Evolutionary conservation across 139 green algal genomes (phyloP).

Genomic region (Trebouxia sp.): DNA sequence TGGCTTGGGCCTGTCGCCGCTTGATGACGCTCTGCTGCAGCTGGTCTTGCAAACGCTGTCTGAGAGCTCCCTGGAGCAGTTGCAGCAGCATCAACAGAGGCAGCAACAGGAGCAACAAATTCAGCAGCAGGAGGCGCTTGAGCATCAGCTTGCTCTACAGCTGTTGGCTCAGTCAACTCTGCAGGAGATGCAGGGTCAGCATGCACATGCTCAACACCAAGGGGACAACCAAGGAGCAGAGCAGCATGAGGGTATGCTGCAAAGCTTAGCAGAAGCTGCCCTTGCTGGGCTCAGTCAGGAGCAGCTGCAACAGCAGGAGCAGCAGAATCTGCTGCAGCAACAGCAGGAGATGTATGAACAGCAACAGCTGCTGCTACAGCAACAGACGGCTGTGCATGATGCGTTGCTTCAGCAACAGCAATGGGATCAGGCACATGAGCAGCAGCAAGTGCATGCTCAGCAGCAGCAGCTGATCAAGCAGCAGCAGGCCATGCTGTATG

Average conservation of each 20-base stretch:
- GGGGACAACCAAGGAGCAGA: neutral
- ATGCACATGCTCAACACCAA: neutral
- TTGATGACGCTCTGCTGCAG: slow-evolving; percentile 25
- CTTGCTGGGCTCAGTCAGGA: neutral
- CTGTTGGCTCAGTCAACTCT: neutral
- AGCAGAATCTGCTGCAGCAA: slow-evolving; percentile 12
- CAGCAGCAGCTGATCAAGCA: slow-evolving; percentile 15
- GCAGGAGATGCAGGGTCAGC: neutral
- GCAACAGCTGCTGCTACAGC: neutral
- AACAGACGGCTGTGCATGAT: slow-evolving; percentile 6
- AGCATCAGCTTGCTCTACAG: neutral
- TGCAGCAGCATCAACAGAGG: slow-evolving; percentile 8
- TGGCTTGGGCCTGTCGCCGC: neutral
- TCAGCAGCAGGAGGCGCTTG: neutral
- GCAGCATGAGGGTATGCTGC: neutral
- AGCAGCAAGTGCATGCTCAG: slow-evolving; percentile 8
- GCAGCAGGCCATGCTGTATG: neutral
- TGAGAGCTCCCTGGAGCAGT: slow-evolving; percentile 16
- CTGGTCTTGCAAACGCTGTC: slow-evolving; percentile 17
- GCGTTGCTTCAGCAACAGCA: slow-evolving; percentile 6
- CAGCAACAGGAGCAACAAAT: slow-evolving; percentile 1
- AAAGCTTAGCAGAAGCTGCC: neutral
- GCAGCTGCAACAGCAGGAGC: slow-evolving; percentile 15
- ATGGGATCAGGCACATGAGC: slow-evolving; percentile 10
- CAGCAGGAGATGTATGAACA: slow-evolving; percentile 15